phyloP scores from a whole-genome alignment of 148 eudicot species.

The Rhododendron molle region DNA sequence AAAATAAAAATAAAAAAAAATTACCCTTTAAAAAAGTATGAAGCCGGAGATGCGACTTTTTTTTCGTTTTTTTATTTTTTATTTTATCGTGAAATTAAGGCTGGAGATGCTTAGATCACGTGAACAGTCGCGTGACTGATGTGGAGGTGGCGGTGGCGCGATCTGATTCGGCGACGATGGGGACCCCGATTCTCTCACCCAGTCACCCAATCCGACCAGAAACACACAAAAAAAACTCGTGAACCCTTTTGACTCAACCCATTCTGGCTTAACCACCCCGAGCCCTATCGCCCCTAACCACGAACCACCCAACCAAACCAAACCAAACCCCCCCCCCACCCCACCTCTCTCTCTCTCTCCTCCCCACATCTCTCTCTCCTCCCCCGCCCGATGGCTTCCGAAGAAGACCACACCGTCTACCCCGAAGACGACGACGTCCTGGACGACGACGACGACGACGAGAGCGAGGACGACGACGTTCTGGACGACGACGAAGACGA shows the following conservation, averaged over 20 bases:
- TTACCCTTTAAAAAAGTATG: no score
- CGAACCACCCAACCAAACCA: neutral
- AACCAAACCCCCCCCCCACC: neutral
- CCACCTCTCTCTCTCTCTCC: neutral
- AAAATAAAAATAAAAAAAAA: no score
- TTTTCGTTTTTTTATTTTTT: no score
- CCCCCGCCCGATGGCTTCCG: constrained; percentile 22
- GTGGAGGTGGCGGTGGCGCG: neutral
- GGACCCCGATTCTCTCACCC: neutral
- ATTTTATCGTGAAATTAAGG: no score
- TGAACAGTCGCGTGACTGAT: neutral
- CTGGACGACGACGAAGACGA: constrained; percentile 19
- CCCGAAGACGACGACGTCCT: constrained; percentile 38
- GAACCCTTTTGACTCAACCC: neutral
- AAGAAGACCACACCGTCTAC: constrained; percentile 29
- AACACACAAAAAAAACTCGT: neutral
- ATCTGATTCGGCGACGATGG: neutral
- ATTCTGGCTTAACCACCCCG: neutral
- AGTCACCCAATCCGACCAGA: neutral
- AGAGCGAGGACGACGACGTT: constrained; percentile 19
- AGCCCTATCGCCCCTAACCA: neutral
- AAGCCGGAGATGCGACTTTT: no score
- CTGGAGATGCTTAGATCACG: neutral
- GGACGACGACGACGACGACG: constrained; percentile 41
- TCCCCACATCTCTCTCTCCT: neutral